Base-by-base conservation (phyloP, 2,329 filamentous ascomycete genomes). In the Mariannaea sp. region DNA sequence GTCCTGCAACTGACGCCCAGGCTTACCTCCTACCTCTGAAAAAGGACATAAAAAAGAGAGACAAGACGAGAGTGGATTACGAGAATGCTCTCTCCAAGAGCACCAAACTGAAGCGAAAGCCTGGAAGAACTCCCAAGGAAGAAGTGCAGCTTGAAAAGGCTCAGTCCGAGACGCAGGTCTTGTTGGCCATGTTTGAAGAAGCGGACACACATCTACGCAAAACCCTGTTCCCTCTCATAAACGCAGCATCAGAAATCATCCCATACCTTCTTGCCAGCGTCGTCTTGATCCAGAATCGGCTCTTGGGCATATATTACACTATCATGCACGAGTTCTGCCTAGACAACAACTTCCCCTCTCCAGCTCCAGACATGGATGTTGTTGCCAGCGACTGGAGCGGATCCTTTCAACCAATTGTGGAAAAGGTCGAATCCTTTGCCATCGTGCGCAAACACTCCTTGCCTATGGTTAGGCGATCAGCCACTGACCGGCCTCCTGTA, bases 21-120 rank as follows among this genome's bases (percentile, higher is more conserved):
- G 47, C 50, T 13, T 29, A 46, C 17, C 50, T 57, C 7, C 51
- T 47, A 16, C 51, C 51, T 22, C 26, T 51, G 16, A 49, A 45
- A 33, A 52, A 49, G 27, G 44, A 44, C n/a, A 57, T 57, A 22
- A 57, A 55, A 40, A 51, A 48, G 22, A 49, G 55, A 33, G 55
- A 57, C 6, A 55, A 55, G 36, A 48, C 29, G 8, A 50, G 51
- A 8, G 13, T 48, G n/a, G 55, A 57, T 30, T 48, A 47, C 22
- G 55, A 57, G 27, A 48, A 30, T 27, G 51, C 47, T 19, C 51
- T 52, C 10, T 49, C 38, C 26, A 55, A 55, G 20, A 52, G 36
- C 10, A 41, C 36, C 12, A 57, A 48, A n/a, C 6, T 57, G 27
- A 51, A 53, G 27, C 35, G 27, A 38, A 57, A 57, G 26, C 36